phyloP scores from a whole-genome alignment of 2,329 filamentous ascomycete genomes.

The Aspergillus aculeatinus region DNA sequence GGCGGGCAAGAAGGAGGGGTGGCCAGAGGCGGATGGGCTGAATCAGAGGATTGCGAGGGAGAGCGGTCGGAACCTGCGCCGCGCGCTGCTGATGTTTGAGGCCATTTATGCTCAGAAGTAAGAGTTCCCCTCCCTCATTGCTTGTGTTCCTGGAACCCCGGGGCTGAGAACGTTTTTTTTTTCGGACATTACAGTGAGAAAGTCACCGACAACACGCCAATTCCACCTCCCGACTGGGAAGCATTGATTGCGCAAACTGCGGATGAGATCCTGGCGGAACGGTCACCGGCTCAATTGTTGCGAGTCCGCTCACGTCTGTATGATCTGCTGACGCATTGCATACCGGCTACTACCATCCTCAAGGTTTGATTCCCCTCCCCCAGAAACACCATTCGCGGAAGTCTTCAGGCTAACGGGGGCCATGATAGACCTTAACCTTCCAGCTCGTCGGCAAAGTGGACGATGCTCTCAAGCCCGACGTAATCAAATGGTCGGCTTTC shows the following conservation, averaged over 20 bases:
- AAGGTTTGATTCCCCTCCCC: constrained; percentile 54
- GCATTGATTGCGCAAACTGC: constrained; percentile 84
- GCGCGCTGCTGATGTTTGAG: constrained; percentile 94
- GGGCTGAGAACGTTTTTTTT: not conserved
- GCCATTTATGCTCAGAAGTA: constrained; percentile 97
- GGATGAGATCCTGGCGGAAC: constrained; percentile 89
- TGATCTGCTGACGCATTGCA: constrained; percentile 94
- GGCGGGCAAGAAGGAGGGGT: constrained; percentile 77
- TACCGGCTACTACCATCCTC: constrained; percentile 88
- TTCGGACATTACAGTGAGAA: constrained; percentile 68
- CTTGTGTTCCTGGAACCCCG: not conserved
- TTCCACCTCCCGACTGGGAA: constrained; percentile 97
- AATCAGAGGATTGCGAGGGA: constrained; percentile 85
- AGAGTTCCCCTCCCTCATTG: constrained; percentile 28
- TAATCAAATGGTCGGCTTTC: constrained; percentile 94
- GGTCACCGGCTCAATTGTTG: constrained; percentile 84
- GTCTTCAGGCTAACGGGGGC: constrained; percentile 7
- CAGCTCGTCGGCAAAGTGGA: constrained; percentile 86
- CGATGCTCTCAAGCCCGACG: constrained; percentile 83
- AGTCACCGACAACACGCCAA: constrained; percentile 80
- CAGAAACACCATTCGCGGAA: not conserved
- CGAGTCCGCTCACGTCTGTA: constrained; percentile 93
- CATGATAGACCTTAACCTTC: constrained; percentile 73
- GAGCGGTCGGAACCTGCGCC: constrained; percentile 84
- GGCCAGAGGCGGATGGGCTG: constrained; percentile 71